Base-by-base conservation (phyloP, 139 green algal species). In the Medakamo hakoo region DNA sequence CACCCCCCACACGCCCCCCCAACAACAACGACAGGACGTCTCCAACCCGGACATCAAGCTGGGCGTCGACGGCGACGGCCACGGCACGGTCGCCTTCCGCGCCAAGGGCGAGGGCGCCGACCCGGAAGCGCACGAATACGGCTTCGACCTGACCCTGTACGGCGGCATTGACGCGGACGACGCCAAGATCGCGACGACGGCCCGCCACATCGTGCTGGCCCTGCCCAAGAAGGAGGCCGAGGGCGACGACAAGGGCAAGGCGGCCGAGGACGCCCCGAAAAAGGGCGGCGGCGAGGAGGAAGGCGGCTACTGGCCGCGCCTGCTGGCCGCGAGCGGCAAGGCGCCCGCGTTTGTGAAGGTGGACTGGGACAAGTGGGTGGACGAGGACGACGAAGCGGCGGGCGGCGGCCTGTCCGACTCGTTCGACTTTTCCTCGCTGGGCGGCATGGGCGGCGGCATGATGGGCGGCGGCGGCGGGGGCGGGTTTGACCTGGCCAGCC, bases 361-460 rank as follows among this genome's bases (percentile, higher is more conserved):
- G 24, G 71, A 78, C 67, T 79, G 72, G 79, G 66, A 79, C 64
- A 83, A 80, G 58, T 88, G 80, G 79, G 73, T 86, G 27, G 81
- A 88, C 65, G 70, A 74, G 26, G 81, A 88, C 57, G 80, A 87
- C 31, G 80, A 83, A 56, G 81, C 78, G 9, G 81, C 84, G 30
- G 72, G 72, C 27, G 71, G 82, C 64, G 73, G 83, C 59, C 61
- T 78, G 27, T 66, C 30, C 21, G 32, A 63, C 16, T 55, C 82
- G 18, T 64, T 77, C 30, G 71, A 69, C 27, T 60, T 78, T 26
- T 55, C 48, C 26, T 29, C 75, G 3, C 63, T 77, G 57, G 67
- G 67, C 9, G 57, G 60, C 68, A 58, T 73, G 18, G 49, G 29
- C 21, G 52, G 32, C 57, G 63, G 49, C 22, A 68, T 68, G 59